Evolutionary conservation across 495 filamentous ascomycete species (phyloP).

Genomic region (Penicillium goetzii): DNA sequence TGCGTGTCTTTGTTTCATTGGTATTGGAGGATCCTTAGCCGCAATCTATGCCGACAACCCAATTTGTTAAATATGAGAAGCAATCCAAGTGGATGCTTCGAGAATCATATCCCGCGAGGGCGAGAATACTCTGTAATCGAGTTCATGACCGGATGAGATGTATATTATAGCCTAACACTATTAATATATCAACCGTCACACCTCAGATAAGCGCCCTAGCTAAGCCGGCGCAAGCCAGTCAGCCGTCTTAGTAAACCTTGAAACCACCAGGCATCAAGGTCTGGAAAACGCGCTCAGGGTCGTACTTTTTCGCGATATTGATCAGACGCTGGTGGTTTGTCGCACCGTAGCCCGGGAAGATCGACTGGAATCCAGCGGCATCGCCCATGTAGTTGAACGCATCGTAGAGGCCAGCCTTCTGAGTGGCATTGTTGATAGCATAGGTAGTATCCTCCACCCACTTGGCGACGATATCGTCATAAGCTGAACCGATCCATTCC

Average conservation of each 20-base stretch:
- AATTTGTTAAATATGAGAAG: background rate
- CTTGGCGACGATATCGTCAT: slow-evolving; percentile 34
- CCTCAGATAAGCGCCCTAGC: background rate
- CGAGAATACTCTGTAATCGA: background rate
- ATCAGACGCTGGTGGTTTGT: slow-evolving; percentile 44
- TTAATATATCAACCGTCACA: background rate
- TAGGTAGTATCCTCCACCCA: slow-evolving; percentile 43
- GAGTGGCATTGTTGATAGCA: slow-evolving; percentile 39
- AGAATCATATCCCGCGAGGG: background rate
- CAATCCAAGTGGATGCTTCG: background rate
- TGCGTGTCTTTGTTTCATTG: too few relatives aligned
- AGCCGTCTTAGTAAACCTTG: slow-evolving; percentile 29
- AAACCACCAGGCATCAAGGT: slow-evolving; percentile 45
- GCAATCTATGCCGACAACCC: too few relatives aligned
- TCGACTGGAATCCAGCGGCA: slow-evolving; percentile 37
- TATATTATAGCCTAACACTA: background rate
- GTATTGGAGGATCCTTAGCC: too few relatives aligned
- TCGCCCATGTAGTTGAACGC: slow-evolving; percentile 42
- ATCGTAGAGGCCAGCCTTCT: slow-evolving; percentile 37
- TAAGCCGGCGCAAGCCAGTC: background rate
- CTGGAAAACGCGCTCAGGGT: slow-evolving; percentile 56
- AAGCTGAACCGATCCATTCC: slow-evolving; percentile 40
- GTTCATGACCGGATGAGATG: background rate
- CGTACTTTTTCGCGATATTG: slow-evolving; percentile 49
- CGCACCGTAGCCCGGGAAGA: slow-evolving; percentile 52